These are phyloP conservation scores for Lanmaoa rubissima DNA, from an alignment of 768 basidiomycete genomes.

Conservation along the genomic window DNA sequence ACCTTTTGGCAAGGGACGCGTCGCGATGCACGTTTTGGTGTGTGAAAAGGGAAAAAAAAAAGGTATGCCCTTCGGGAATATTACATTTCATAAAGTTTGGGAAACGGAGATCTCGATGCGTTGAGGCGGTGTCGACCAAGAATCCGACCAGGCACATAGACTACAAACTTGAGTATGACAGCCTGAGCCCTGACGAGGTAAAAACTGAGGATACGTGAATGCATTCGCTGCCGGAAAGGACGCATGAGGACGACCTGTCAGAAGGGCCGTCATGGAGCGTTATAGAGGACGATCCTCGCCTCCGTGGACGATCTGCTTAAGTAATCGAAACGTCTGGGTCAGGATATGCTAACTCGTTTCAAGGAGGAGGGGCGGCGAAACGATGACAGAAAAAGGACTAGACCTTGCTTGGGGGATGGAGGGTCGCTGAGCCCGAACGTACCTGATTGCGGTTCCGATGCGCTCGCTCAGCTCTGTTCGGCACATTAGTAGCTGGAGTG, in stretches of 20 bases:
- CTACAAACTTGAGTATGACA: conserved; percentile 11
- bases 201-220: neutral
- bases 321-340: conserved; percentile 5
- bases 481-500: neutral
- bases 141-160: conserved; percentile 19
- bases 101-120: conserved; percentile 19
- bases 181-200: conserved; percentile 5
- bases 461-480: conserved; percentile 16
- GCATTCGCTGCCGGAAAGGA: neutral
- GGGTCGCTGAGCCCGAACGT: neutral
- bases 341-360: conserved; percentile 12
- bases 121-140: conserved; percentile 16
- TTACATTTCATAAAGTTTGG: conserved; percentile 11
- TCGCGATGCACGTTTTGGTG: conserved; percentile 4
- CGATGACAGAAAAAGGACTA: neutral
- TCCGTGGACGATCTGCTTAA: neutral
- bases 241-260: neutral
- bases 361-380: conserved; percentile 14
- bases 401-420: neutral
- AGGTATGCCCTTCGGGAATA: neutral
- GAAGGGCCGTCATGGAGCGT: neutral
- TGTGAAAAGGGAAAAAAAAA: conserved; percentile 12
- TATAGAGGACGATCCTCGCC: conserved; percentile 1
- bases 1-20: conserved; percentile 11
- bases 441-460: conserved; percentile 11